phyloP scores from a whole-genome alignment of 2,329 filamentous ascomycete genomes.

The Thelonectria blattea region DNA sequence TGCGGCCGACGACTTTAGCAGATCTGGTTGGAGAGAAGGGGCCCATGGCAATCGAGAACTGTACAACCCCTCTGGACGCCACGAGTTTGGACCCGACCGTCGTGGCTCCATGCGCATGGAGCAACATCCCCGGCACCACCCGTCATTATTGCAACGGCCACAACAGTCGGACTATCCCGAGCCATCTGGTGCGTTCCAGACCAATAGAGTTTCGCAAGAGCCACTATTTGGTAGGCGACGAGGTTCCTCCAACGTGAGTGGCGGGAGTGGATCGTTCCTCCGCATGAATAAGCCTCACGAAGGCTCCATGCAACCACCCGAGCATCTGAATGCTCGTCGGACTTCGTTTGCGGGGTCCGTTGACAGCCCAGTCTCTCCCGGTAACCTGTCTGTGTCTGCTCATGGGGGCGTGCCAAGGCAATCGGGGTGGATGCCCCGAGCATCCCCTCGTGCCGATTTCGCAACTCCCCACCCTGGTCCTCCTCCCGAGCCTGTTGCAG shows the following conservation, averaged over 20 bases:
- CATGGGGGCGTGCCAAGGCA: conserved; percentile 37
- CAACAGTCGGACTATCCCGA: conserved; percentile 72
- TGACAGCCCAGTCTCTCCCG: conserved; percentile 58
- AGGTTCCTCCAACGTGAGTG: conserved; percentile 90
- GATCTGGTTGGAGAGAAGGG: conserved; percentile 80
- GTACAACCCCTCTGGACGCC: conserved; percentile 94
- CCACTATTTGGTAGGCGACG: conserved; percentile 76
- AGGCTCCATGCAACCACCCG: conserved; percentile 48
- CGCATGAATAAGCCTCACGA: conserved; percentile 57
- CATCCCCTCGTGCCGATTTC: conserved; percentile 52
- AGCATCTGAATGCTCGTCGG: conserved; percentile 52
- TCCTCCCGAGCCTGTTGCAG: conserved; percentile 40
- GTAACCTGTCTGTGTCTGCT: conserved; percentile 32
- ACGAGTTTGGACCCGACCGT: conserved; percentile 85
- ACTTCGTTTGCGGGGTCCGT: conserved; percentile 57
- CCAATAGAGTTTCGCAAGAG: conserved; percentile 70
- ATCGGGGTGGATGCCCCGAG: conserved; percentile 40
- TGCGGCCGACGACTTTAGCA: conserved; percentile 90
- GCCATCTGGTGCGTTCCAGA: conserved; percentile 86
- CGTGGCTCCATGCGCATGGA: conserved; percentile 74
- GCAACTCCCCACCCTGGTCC: conserved; percentile 45
- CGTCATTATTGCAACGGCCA: conserved; percentile 79
- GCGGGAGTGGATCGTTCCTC: conserved; percentile 75
- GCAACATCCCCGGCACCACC: conserved; percentile 72
- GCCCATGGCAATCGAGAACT: conserved; percentile 73